Evolutionary conservation across 768 basidiomycete species (phyloP).

Genomic region (Boletus reticuloceps): DNA sequence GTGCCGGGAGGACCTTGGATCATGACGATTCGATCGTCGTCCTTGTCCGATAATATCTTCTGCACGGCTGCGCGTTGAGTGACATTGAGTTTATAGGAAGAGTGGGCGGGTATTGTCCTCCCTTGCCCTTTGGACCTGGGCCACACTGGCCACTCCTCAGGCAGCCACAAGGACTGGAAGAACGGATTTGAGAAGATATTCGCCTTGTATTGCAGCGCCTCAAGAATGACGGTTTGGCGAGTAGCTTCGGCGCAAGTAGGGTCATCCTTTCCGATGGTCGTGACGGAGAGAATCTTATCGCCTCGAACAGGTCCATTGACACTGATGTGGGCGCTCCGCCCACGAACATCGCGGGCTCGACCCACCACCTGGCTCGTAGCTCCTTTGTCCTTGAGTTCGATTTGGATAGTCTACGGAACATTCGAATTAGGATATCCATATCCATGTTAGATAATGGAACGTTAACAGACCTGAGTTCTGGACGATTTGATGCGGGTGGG

Average conservation of each 20-base stretch:
- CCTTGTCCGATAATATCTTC: conserved; percentile 27
- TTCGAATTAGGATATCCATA: background rate
- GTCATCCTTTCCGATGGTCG: conserved; percentile 50
- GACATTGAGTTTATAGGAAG: conserved; percentile 14
- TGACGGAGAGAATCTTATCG: conserved; percentile 33
- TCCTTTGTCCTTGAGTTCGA: conserved; percentile 12
- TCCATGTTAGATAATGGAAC: background rate
- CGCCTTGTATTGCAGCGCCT: conserved; percentile 14
- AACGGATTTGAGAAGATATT: conserved; percentile 22
- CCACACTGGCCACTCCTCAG: conserved; percentile 18
- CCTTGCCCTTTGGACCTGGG: background rate
- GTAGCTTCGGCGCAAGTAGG: conserved; percentile 53
- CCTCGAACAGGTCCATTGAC: conserved; percentile 22
- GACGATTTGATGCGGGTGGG: conserved; percentile 42
- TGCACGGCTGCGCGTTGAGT: conserved; percentile 30
- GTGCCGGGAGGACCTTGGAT: conserved; percentile 42
- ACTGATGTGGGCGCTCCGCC: conserved; percentile 37
- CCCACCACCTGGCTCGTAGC: conserved; percentile 9
- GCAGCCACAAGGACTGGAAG: conserved; percentile 30
- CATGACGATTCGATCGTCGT: conserved; percentile 21
- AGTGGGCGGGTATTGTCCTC: background rate
- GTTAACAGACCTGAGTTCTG: conserved; percentile 36
- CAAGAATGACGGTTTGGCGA: conserved; percentile 24
- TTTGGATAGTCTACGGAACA: conserved; percentile 15
- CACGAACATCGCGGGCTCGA: conserved; percentile 27